phyloP scores from a whole-genome alignment of 208 protist genomes.

The Trypanosoma lewisi region DNA sequence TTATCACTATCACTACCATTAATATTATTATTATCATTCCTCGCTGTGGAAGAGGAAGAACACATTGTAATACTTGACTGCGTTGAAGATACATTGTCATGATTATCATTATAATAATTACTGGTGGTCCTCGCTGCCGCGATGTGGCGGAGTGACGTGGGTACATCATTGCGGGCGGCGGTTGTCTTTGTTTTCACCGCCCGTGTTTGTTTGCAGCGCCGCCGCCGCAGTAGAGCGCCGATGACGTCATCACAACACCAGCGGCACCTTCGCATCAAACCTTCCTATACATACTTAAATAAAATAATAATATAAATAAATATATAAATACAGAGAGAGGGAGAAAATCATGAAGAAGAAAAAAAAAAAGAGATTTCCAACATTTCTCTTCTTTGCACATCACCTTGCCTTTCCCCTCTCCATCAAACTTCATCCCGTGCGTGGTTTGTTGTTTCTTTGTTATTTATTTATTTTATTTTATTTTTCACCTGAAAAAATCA shows the following conservation, averaged over 20 bases:
- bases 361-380: background rate
- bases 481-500: background rate
- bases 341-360: background rate
- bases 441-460: background rate
- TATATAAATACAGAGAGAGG: background rate
- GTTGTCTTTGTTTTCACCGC: background rate
- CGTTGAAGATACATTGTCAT: background rate
- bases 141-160: background rate
- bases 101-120: too few relatives aligned
- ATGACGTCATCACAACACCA: background rate
- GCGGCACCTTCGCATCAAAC: conserved; percentile 12
- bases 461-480: background rate
- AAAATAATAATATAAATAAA: conserved; percentile 10
- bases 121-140: background rate
- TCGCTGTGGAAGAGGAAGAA: background rate
- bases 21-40: background rate
- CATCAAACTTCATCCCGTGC: background rate
- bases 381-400: conserved; percentile 2
- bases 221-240: background rate
- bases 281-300: background rate
- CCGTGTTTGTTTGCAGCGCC: too few relatives aligned
- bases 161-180: background rate
- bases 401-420: background rate
- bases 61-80: background rate
- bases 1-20: too few relatives aligned